Evolutionary conservation across 352 stramenopile species (phyloP).

Genomic region (Saprolegnia diclina): DNA sequence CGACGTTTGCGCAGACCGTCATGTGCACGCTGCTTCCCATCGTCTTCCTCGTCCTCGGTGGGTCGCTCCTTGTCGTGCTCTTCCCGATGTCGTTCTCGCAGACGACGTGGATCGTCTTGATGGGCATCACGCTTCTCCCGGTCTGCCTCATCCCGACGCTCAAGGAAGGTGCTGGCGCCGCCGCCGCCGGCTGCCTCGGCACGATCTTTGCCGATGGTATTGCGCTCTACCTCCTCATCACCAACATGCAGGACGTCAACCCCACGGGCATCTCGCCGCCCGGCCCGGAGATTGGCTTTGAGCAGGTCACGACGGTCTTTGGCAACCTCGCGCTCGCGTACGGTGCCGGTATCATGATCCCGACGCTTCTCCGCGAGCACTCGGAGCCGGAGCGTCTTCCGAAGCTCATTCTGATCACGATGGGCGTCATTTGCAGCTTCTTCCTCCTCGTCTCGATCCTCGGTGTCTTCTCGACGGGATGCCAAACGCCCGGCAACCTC

Average conservation of each 20-base stretch:
- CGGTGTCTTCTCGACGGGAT: constrained; percentile 64
- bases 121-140: constrained; percentile 45
- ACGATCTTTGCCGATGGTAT: constrained; percentile 49
- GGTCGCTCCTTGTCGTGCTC: constrained; percentile 35
- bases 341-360: constrained; percentile 57
- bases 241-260: constrained; percentile 41
- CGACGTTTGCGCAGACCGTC: not conserved
- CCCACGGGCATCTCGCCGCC: constrained; percentile 36
- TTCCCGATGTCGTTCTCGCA: constrained; percentile 45
- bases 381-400: constrained; percentile 29
- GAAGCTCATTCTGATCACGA: constrained; percentile 22
- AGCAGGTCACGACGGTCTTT: constrained; percentile 48
- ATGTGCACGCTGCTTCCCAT: constrained; percentile 62
- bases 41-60: constrained; percentile 63
- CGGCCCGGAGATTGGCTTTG: constrained; percentile 39
- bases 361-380: constrained; percentile 56
- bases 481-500: constrained; percentile 46
- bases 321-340: constrained; percentile 61
- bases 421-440: constrained; percentile 62
- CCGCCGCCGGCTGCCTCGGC: constrained; percentile 20
- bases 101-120: constrained; percentile 58
- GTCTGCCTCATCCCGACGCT: constrained; percentile 57
- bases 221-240: constrained; percentile 4
- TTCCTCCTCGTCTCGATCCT: constrained; percentile 57
- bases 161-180: constrained; percentile 39